These are phyloP conservation scores for Hyphopichia fennica DNA, from an alignment of 1,139 yeast genomes.

Conservation along the genomic window DNA sequence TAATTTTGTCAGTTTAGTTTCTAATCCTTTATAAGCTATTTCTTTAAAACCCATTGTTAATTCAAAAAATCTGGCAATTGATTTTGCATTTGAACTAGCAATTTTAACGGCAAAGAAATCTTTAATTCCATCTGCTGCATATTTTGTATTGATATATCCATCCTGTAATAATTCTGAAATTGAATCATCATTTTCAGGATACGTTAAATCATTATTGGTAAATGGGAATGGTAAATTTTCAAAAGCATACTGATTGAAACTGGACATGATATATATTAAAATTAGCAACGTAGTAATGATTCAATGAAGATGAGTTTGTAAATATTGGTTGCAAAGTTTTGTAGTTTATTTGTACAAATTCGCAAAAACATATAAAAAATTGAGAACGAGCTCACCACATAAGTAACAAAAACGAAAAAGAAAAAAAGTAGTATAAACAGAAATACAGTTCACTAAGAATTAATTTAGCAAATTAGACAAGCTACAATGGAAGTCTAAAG, in stretches of 20 bases:
- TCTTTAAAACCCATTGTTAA: conserved; percentile 61
- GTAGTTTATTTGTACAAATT: no score
- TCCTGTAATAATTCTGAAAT: conserved; percentile 22
- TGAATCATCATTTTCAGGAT: background rate
- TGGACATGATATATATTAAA: background rate
- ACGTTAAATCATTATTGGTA: background rate
- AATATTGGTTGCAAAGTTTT: no score
- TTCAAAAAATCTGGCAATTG: conserved; percentile 56
- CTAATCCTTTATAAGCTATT: conserved; percentile 65
- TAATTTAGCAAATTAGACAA: no score
- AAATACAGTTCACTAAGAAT: no score
- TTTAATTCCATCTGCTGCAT: conserved; percentile 30
- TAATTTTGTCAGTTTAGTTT: conserved; percentile 58
- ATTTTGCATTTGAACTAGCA: conserved; percentile 60
- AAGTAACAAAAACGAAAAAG: no score
- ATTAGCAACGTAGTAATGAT: no score
- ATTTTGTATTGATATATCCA: conserved; percentile 22
- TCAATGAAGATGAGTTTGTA: no score
- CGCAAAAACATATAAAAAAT: no score
- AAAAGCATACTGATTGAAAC: conserved; percentile 6
- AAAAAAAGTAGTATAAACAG: no score
- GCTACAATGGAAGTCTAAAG: no score
- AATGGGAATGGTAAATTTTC: background rate
- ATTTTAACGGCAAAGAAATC: conserved; percentile 33
- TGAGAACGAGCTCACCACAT: no score